A percentile compares a stretch with the other conserved stretches of the same genome.
Conservation (phyloP, 345 rosid genomes). For the Rubroshorea leprosula region DNA sequence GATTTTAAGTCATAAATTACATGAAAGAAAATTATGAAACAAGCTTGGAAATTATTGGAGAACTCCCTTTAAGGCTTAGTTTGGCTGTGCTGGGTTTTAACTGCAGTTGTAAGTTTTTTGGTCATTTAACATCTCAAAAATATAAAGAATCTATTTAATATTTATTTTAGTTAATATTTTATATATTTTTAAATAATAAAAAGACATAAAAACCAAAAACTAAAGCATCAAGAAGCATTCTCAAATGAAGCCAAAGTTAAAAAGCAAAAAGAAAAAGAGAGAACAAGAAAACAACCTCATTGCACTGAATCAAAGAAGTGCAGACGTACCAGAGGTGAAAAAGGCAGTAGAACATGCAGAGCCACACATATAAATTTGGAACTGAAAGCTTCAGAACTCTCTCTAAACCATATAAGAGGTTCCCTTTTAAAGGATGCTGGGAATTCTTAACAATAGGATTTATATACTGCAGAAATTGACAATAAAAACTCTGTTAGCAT, state of each 20-base stretch:
- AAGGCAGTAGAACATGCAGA: constrained; percentile 97
- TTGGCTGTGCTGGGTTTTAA: too few species aligned
- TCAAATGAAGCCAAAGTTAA: too few species aligned
- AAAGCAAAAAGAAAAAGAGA: constrained; percentile 4
- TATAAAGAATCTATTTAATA: too few species aligned
- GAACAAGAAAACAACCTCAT: too few species aligned
- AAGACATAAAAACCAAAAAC: too few species aligned
- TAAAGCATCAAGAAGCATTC: too few species aligned
- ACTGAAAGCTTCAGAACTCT: constrained; percentile 97
- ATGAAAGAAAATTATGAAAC: neutral
- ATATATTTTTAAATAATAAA: too few species aligned
- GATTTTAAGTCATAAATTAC: neutral
- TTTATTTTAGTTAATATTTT: too few species aligned
- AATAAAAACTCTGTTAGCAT: constrained; percentile 20
- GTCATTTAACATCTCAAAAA: too few species aligned
- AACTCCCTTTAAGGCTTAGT: too few species aligned
- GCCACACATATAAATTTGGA: constrained; percentile 95
- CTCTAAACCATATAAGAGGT: constrained; percentile 76
- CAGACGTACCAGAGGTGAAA: constrained; percentile 83
- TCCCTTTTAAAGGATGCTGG: constrained; percentile 88
- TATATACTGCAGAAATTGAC: constrained; percentile 69
- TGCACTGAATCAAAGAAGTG: too few species aligned
- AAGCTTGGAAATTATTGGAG: neutral
- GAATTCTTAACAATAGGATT: constrained; percentile 95
- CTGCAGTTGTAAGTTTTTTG: too few species aligned